phyloP scores from a whole-genome alignment of 2,329 filamentous ascomycete genomes.

The Penicillium sp. region DNA sequence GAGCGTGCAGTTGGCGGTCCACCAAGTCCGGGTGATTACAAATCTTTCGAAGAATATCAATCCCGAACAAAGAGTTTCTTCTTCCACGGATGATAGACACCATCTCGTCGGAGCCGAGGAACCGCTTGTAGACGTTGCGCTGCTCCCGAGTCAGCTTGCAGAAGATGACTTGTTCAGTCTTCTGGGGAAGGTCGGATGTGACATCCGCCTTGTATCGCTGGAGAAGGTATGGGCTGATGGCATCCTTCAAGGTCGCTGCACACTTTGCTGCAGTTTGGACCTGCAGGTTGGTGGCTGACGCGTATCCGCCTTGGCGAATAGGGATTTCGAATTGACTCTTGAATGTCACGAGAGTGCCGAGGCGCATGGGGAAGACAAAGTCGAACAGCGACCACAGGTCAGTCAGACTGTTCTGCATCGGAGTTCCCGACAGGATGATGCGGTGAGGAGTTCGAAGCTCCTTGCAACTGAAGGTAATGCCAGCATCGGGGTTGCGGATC shows the following conservation, averaged over 20 bases:
- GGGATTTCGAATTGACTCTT: conserved; percentile 91
- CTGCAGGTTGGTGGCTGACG: conserved; percentile 91
- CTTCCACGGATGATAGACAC: conserved; percentile 76
- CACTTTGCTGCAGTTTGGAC: conserved; percentile 94
- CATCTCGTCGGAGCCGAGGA: conserved; percentile 83
- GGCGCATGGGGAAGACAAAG: conserved; percentile 94
- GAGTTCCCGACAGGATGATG: conserved; percentile 92
- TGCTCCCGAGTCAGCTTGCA: conserved; percentile 87
- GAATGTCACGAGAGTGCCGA: conserved; percentile 91
- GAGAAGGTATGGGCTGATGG: conserved; percentile 89
- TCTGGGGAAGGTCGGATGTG: conserved; percentile 89
- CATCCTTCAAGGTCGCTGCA: conserved; percentile 89
- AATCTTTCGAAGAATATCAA: conserved; percentile 92
- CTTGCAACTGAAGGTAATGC: conserved; percentile 94
- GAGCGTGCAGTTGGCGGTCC: conserved; percentile 66
- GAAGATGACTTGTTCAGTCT: conserved; percentile 94
- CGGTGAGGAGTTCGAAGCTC: conserved; percentile 88
- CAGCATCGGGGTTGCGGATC: conserved; percentile 94
- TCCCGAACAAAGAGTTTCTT: conserved; percentile 82
- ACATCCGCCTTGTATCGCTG: conserved; percentile 94
- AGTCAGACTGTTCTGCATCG: conserved; percentile 94
- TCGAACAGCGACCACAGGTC: conserved; percentile 98
- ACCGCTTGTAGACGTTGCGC: conserved; percentile 78
- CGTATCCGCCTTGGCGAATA: conserved; percentile 91
- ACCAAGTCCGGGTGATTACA: conserved; percentile 95